These are phyloP conservation scores for Russula earlei DNA, from an alignment of 768 basidiomycete genomes.

Conservation along the genomic window DNA sequence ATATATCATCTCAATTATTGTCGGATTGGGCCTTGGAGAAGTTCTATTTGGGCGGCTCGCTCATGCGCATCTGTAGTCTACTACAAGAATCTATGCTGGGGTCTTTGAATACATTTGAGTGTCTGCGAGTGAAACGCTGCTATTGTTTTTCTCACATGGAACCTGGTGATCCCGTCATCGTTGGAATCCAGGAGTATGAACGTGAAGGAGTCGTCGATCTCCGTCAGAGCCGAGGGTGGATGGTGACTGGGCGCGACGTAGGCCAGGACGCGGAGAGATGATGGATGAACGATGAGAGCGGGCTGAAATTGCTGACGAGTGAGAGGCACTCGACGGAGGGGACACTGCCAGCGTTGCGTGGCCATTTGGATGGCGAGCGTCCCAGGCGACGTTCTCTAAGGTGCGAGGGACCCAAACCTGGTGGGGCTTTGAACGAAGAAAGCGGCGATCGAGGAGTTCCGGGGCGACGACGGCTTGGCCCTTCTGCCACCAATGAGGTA, in stretches of 20 bases:
- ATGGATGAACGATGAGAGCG: not conserved
- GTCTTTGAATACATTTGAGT: not conserved
- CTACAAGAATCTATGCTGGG: not conserved
- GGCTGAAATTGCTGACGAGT: conserved; percentile 2
- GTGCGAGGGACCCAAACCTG: not conserved
- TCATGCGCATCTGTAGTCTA: conserved; percentile 2
- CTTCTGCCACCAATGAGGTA: not conserved
- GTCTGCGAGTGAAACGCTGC: not conserved
- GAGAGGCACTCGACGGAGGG: not conserved
- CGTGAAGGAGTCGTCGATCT: not conserved
- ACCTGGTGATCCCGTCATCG: not conserved
- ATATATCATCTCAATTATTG: conserved; percentile 62
- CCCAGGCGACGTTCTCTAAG: not conserved
- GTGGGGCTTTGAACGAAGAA: not conserved
- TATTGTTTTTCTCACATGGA: not conserved
- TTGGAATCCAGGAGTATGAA: not conserved
- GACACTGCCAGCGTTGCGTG: not conserved
- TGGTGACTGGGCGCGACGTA: not conserved
- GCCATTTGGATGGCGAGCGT: too few species aligned
- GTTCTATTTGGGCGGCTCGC: conserved; percentile 53
- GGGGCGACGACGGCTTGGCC: conserved; percentile 6
- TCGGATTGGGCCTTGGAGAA: conserved; percentile 70
- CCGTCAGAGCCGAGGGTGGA: not conserved
- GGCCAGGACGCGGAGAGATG: not conserved
- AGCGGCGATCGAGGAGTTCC: not conserved